Evolutionary conservation across 75 land plant genomes (phyloP).

Genomic region (Sequoia sempervirens): DNA sequence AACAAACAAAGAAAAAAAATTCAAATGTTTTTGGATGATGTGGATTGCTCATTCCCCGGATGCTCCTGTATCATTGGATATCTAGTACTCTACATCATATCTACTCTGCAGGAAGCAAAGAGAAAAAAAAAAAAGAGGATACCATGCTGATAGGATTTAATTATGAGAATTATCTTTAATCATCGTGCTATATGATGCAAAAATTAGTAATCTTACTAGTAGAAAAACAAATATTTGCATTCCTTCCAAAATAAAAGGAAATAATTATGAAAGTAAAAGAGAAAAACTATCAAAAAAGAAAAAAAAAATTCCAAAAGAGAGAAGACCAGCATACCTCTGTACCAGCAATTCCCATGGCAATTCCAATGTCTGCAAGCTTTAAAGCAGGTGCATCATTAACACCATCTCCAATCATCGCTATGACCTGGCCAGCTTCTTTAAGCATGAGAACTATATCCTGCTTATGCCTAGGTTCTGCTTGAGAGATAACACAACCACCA

Average conservation of each 20-base stretch:
- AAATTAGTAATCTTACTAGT: background rate
- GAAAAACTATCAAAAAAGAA: background rate
- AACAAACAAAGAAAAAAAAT: no score
- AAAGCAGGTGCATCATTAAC: slow-evolving; percentile 97
- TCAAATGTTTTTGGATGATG: no score
- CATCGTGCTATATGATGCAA: background rate
- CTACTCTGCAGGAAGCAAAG: no score
- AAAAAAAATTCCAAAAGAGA: background rate
- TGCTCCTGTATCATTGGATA: no score
- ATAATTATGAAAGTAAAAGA: background rate
- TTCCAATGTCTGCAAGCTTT: slow-evolving; percentile 89
- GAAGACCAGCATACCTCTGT: slow-evolving; percentile 63
- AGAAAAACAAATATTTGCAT: background rate
- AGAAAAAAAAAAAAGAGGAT: no score
- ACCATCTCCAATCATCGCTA: slow-evolving; percentile 99
- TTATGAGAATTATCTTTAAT: background rate
- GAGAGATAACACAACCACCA: slow-evolving; percentile 77
- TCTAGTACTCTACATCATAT: no score
- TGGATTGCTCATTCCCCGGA: no score
- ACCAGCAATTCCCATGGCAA: slow-evolving; percentile 91
- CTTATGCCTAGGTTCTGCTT: slow-evolving; percentile 89
- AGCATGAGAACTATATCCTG: slow-evolving; percentile 87
- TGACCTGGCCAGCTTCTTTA: slow-evolving; percentile 77
- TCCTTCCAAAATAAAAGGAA: background rate
- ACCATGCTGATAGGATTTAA: background rate